Conservation (phyloP, 805 yeast species). For the Ascoidea asiatica region DNA sequence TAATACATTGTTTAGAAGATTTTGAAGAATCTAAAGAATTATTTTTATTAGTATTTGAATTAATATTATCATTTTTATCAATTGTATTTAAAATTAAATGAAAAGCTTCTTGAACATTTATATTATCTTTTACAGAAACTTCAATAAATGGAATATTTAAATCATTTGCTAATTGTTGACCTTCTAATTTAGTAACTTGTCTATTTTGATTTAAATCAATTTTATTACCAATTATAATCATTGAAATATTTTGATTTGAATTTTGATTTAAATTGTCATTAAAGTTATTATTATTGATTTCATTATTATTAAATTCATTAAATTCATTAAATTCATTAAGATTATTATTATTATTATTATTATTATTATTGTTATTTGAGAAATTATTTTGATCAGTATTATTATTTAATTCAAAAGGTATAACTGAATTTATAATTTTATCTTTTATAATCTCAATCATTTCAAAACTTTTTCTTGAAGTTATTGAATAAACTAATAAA, state of each 20-base stretch:
- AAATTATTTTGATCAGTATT: constrained; percentile 27
- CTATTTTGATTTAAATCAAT: constrained; percentile 49
- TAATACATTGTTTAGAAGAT: too few species aligned
- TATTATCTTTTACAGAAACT: constrained; percentile 70
- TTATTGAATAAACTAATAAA: constrained; percentile 68
- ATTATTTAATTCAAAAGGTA: constrained; percentile 7
- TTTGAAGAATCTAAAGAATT: too few species aligned
- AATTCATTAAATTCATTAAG: constrained; percentile 26
- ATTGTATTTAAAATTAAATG: constrained; percentile 46
- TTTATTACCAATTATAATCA: constrained; percentile 68
- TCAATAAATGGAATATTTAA: constrained; percentile 67
- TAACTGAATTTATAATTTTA: constrained; percentile 57
- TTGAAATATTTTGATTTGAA: constrained; percentile 61
- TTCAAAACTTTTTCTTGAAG: constrained; percentile 66
- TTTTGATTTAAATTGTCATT: constrained; percentile 18
- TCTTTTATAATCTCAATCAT: constrained; percentile 67
- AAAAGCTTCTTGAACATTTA: constrained; percentile 52
- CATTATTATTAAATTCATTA: too few species aligned
- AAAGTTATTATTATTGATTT: constrained; percentile 30
- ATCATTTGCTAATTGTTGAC: constrained; percentile 44
- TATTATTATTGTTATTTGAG: constrained; percentile 34
- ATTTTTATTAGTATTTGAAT: too few species aligned
- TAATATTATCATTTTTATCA: too few species aligned
- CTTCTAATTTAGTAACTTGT: constrained; percentile 49
- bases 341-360: constrained; percentile 24